Conservation (phyloP, 192 early-diverging fungal species). For the Coemansia sp. region DNA sequence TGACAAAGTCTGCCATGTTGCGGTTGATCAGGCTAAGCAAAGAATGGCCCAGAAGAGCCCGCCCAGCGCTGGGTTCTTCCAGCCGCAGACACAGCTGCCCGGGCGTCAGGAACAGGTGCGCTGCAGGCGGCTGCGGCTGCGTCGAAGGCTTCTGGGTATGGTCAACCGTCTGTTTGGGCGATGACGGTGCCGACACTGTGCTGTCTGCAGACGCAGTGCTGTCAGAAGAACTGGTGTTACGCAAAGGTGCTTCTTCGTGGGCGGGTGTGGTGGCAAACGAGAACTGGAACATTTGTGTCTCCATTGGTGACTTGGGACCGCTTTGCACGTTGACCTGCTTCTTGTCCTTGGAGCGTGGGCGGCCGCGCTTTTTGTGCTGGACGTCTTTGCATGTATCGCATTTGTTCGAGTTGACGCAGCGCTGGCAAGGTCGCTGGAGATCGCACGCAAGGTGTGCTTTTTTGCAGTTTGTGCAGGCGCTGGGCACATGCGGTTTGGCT, state of each 20-base stretch:
- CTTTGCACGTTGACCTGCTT: constrained; percentile 11
- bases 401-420: constrained; percentile 72
- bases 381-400: constrained; percentile 83
- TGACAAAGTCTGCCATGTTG: constrained; percentile 44
- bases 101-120: constrained; percentile 46
- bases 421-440: constrained; percentile 79
- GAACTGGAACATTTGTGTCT: constrained; percentile 55
- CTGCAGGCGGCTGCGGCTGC: too few species aligned
- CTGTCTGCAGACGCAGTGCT: neutral
- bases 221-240: too few species aligned
- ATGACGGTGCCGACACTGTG: constrained; percentile 5
- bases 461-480: constrained; percentile 89
- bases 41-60: constrained; percentile 40
- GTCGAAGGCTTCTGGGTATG: too few species aligned
- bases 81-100: constrained; percentile 39
- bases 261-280: constrained; percentile 28
- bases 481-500: constrained; percentile 75
- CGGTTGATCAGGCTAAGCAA: constrained; percentile 53
- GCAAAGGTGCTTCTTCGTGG: too few species aligned
- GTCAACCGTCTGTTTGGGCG: constrained; percentile 1
- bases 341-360: constrained; percentile 74
- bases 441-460: constrained; percentile 87
- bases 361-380: constrained; percentile 83
- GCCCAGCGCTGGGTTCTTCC: constrained; percentile 24
- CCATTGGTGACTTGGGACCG: constrained; percentile 25